These are phyloP conservation scores for Paramecium caudatum DNA, from an alignment of 73 alveolate species.

Conservation along the genomic window DNA sequence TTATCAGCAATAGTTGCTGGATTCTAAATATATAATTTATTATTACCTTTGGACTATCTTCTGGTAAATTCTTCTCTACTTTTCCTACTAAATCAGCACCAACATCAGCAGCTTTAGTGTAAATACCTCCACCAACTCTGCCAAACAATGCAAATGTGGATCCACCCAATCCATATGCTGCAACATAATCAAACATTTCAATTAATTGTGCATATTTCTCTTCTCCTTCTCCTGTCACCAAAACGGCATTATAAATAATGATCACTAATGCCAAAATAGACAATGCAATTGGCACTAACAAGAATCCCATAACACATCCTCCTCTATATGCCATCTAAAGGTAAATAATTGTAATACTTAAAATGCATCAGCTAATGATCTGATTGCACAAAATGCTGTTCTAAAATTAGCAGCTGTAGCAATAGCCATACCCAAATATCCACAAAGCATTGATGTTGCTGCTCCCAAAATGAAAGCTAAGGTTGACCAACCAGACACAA, in stretches of 20 bases:
- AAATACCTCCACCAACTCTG: conserved; percentile 98
- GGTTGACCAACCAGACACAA: conserved; percentile 79
- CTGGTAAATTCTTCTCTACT: conserved; percentile 90
- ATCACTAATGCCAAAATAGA: conserved; percentile 81
- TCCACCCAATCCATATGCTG: conserved; percentile 98
- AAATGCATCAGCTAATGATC: conserved; percentile 79
- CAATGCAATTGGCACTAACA: conserved; percentile 88
- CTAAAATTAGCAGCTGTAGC: conserved; percentile 88
- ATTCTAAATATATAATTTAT: conserved; percentile 51
- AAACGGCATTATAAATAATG: conserved; percentile 78
- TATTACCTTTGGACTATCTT: conserved; percentile 82
- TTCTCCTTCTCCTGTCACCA: conserved; percentile 40
- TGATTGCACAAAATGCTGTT: conserved; percentile 80
- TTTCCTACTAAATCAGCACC: conserved; percentile 98
- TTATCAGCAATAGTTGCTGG: conserved; percentile 97
- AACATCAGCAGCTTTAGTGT: conserved; percentile 99
- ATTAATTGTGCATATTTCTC: conserved; percentile 29
- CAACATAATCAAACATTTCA: conserved; percentile 89
- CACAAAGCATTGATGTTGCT: conserved; percentile 85
- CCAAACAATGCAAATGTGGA: conserved; percentile 98
- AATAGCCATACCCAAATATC: conserved; percentile 94
- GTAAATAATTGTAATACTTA: conserved; percentile 64
- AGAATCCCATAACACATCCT: conserved; percentile 92
- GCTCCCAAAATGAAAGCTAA: conserved; percentile 91
- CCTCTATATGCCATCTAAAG: conserved; percentile 92